Evolutionary conservation across 805 yeast species (phyloP), one percentile per base, ranked within the genome.

Genomic region (Saccharomycopsis lassenensis): DNA sequence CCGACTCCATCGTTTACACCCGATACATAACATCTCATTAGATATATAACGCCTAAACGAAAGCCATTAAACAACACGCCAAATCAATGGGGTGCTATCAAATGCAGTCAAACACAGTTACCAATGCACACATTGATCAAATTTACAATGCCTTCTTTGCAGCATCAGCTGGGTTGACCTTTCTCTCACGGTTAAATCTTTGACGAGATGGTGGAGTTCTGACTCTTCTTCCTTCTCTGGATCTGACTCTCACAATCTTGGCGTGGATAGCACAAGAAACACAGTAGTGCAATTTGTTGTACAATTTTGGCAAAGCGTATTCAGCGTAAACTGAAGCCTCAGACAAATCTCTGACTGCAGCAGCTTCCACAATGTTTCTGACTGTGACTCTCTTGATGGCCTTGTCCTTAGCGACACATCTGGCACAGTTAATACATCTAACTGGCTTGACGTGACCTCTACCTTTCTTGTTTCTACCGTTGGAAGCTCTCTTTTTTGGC

Each of bases 401-500:
- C 82, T 91, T 91, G 70, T 91, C 99, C 83, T 91, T 91, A 67
- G 98, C 96, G 60, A 91, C 95, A 76, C 94, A 84, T 71, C 94
- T 85, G 61, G 95, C 82, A 74, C 99, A 91, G 95, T 91, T 91
- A 64, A 86, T 82, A 78, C 99, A 91, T 82, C 99, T 87, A 63
- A 89, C 96, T 67, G 95, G 94, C 72, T 83, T 84, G 71, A 84
- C 95, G 95, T 91, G 97, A 67, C 99, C 99, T 85, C 99, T 91
- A 68, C 97, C 97, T 77, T 86, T 87, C 93, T 91, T 91, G 93
- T 91, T 91, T 79, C 99, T 89, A 80, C 99, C 99, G 96, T 87
- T 86, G 91, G 96, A 86, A 71, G 97, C 86, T 87, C 99, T 89
- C 97, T 91, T 91, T 85, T 91, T 91, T 72, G 98, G 97, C 99